Conservation (phyloP, 2,329 filamentous ascomycete genomes). For the Aspergillus ustus region DNA sequence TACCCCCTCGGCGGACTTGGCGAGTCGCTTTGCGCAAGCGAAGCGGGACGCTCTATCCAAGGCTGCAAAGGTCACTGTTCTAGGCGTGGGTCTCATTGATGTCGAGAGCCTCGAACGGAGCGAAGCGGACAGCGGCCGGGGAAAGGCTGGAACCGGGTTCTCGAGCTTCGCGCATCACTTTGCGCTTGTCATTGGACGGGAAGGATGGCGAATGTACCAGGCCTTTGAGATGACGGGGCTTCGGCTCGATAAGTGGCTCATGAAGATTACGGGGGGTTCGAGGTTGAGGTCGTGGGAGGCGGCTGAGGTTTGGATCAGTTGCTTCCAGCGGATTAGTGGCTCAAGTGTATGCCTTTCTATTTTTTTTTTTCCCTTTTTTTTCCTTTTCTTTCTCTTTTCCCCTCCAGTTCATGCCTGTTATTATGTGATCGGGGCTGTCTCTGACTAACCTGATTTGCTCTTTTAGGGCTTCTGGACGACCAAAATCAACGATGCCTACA, state of each 20-base stretch:
- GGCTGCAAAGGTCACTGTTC: background rate
- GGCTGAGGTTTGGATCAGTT: background rate
- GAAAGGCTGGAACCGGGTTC: background rate
- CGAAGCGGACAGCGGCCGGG: background rate
- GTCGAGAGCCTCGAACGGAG: background rate
- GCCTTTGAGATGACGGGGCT: background rate
- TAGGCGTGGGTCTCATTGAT: background rate
- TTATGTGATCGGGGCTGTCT: background rate
- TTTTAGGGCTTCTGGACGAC: background rate
- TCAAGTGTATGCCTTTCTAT: background rate
- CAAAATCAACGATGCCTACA: background rate
- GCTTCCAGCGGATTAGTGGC: background rate
- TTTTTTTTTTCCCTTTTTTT: background rate
- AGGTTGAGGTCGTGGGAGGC: background rate
- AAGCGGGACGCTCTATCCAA: background rate
- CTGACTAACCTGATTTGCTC: background rate
- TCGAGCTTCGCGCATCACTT: background rate
- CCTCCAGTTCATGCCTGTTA: background rate
- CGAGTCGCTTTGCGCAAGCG: background rate
- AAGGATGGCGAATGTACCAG: slow-evolving; percentile 5
- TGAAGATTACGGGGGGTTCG: background rate
- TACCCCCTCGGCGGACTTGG: background rate
- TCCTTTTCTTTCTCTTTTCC: no score
- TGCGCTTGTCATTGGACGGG: background rate
- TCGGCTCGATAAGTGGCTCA: background rate